phyloP scores from a whole-genome alignment of 306 rosid species.

The Arachis hypogaea region DNA sequence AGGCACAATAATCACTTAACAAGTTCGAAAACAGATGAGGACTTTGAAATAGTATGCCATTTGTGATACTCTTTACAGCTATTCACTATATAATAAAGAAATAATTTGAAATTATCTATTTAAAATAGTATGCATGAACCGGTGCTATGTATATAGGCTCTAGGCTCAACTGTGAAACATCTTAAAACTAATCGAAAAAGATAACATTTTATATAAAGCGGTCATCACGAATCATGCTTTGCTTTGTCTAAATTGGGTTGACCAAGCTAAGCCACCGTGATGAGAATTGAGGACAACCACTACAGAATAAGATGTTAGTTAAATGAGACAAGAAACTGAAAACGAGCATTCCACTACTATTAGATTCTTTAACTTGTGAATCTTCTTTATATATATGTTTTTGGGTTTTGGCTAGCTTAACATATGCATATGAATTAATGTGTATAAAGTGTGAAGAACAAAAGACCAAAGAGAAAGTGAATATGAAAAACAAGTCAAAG shows the following conservation, averaged over 20 bases:
- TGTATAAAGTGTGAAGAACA: slow-evolving; percentile 39
- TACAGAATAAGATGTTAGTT: background rate
- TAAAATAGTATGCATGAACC: slow-evolving; percentile 18
- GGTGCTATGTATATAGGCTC: background rate
- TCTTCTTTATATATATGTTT: background rate
- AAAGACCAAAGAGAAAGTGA: slow-evolving; percentile 24
- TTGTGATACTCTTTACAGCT: slow-evolving; percentile 2
- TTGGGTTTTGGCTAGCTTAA: slow-evolving; percentile 1
- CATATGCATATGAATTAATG: slow-evolving; percentile 17
- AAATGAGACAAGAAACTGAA: slow-evolving; percentile 33
- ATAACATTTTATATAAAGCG: slow-evolving; percentile 35
- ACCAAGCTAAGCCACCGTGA: slow-evolving; percentile 36
- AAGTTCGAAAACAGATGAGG: no score
- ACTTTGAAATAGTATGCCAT: background rate
- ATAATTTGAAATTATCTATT: background rate
- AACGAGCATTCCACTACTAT: slow-evolving; percentile 80
- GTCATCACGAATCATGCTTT: slow-evolving; percentile 40
- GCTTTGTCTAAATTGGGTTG: slow-evolving; percentile 36
- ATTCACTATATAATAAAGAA: background rate
- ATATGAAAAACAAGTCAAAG: slow-evolving; percentile 43
- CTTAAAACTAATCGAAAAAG: background rate
- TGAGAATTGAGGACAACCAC: slow-evolving; percentile 31
- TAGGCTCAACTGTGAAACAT: background rate
- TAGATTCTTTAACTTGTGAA: background rate
- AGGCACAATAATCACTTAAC: no score